A percentile compares a stretch with the other conserved stretches of the same genome.
Conservation (phyloP, 768 basidiomycete genomes). For the Lyophyllum atratum region DNA sequence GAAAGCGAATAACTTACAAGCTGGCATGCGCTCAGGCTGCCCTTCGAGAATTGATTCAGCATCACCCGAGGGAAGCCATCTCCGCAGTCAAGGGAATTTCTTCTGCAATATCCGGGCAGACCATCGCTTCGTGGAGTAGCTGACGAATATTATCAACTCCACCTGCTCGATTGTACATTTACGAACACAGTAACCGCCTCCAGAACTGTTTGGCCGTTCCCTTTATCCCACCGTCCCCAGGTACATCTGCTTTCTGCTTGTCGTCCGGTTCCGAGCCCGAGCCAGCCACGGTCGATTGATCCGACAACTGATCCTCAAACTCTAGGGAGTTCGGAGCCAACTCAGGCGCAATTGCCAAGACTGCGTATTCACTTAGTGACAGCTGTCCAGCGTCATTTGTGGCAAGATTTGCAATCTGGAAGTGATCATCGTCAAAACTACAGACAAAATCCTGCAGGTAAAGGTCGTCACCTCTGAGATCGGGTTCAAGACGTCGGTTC, state of each 20-base stretch:
- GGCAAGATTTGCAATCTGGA: slow-evolving; percentile 34
- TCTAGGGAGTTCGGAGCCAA: slow-evolving; percentile 26
- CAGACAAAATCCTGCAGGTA: not conserved
- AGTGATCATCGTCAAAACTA: not conserved
- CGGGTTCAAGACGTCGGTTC: slow-evolving; percentile 48
- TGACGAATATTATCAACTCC: too few species aligned
- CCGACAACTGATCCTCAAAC: slow-evolving; percentile 9
- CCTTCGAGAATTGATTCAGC: too few species aligned
- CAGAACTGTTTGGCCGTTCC: not conserved
- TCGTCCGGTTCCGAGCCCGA: slow-evolving; percentile 11
- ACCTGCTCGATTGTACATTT: too few species aligned
- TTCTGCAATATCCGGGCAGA: too few species aligned
- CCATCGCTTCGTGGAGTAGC: too few species aligned
- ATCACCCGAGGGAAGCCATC: too few species aligned
- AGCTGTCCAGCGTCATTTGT: slow-evolving; percentile 37
- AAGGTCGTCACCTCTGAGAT: slow-evolving; percentile 37
- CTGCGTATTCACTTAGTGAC: slow-evolving; percentile 35
- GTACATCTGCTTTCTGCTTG: not conserved
- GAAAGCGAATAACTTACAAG: too few species aligned
- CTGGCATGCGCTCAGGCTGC: too few species aligned
- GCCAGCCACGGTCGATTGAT: slow-evolving; percentile 17
- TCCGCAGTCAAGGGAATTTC: too few species aligned
- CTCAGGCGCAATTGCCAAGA: slow-evolving; percentile 37
- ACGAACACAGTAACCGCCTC: slow-evolving; percentile 5
- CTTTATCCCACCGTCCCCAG: not conserved